Evolutionary conservation across 139 green algal genomes (phyloP).

Genomic region (Chlorella sp.): DNA sequence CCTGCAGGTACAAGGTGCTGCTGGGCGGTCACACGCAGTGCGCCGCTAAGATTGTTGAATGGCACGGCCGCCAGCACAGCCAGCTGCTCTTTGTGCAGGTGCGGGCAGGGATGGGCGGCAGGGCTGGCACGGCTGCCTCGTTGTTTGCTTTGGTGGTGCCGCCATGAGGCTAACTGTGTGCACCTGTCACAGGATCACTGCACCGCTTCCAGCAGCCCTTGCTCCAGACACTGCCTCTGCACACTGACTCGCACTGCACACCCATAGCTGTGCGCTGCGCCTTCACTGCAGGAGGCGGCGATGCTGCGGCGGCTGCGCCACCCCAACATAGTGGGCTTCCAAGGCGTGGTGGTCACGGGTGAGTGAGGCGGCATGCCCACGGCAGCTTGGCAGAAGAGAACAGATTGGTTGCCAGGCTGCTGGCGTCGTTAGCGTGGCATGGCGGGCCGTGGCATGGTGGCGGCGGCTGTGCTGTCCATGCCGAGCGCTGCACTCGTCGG

Average conservation of each 20-base stretch:
- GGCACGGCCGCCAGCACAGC: background rate
- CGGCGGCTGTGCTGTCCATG: no score
- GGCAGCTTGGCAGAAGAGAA: background rate
- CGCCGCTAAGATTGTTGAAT: background rate
- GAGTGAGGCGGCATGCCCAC: background rate
- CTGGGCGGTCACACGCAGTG: slow-evolving; percentile 1
- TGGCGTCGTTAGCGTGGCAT: no score
- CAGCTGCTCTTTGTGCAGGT: background rate
- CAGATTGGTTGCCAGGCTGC: no score
- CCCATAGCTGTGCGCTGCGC: no score
- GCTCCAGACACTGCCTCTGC: no score
- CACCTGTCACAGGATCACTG: no score
- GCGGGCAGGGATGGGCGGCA: background rate
- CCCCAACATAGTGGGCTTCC: background rate
- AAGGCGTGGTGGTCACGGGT: background rate
- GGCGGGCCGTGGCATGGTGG: no score
- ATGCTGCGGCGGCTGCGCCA: slow-evolving; percentile 1
- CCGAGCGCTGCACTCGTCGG: no score
- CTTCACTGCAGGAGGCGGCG: background rate
- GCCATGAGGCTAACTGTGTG: background rate
- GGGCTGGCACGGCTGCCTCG: background rate
- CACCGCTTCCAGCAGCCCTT: no score
- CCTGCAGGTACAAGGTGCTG: slow-evolving; percentile 6
- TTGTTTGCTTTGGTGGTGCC: background rate
- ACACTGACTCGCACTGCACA: no score